Evolutionary conservation across 1,284 basidiomycete species (phyloP).

Genomic region (Leccinum solheimii): DNA sequence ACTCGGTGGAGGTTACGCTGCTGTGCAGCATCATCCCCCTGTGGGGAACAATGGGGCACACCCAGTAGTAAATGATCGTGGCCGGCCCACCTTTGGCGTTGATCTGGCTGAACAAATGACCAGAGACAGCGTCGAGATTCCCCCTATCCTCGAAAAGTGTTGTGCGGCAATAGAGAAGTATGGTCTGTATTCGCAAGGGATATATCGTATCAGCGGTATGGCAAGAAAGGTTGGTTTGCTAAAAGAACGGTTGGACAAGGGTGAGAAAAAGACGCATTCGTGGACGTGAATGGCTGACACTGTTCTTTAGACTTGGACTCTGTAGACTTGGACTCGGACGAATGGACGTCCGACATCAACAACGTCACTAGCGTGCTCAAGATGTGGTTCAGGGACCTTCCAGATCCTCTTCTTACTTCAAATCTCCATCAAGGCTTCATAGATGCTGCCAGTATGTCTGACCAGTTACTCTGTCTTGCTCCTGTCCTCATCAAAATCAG

Average conservation of each 20-base stretch:
- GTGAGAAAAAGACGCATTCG: constrained; percentile 39
- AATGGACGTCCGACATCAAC: constrained; percentile 94
- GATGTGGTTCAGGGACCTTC: constrained; percentile 95
- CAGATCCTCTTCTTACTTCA: constrained; percentile 89
- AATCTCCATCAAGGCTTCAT: constrained; percentile 89
- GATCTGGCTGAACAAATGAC: constrained; percentile 90
- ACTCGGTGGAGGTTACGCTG: constrained; percentile 37
- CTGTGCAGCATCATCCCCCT: constrained; percentile 29
- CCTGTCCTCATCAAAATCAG: constrained; percentile 42
- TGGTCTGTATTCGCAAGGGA: constrained; percentile 83
- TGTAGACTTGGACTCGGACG: constrained; percentile 83
- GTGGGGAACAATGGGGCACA: constrained; percentile 31
- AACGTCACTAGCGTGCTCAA: constrained; percentile 93
- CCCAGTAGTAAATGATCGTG: constrained; percentile 56
- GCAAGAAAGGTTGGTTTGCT: constrained; percentile 85
- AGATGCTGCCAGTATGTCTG: constrained; percentile 85
- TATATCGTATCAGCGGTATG: constrained; percentile 93
- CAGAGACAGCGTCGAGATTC: constrained; percentile 88
- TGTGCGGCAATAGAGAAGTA: constrained; percentile 89
- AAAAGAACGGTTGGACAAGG: constrained; percentile 84
- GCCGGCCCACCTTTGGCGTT: constrained; percentile 83
- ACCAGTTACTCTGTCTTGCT: constrained; percentile 6
- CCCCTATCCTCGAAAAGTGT: constrained; percentile 87
- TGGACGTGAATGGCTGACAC: constrained; percentile 7
- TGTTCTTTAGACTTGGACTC: constrained; percentile 72